Percentiles rank a stretch among this genome's conserved stretches.
Evolutionary conservation across 441 rosid genomes (phyloP).

Genomic region (Mallotus japonicus): DNA sequence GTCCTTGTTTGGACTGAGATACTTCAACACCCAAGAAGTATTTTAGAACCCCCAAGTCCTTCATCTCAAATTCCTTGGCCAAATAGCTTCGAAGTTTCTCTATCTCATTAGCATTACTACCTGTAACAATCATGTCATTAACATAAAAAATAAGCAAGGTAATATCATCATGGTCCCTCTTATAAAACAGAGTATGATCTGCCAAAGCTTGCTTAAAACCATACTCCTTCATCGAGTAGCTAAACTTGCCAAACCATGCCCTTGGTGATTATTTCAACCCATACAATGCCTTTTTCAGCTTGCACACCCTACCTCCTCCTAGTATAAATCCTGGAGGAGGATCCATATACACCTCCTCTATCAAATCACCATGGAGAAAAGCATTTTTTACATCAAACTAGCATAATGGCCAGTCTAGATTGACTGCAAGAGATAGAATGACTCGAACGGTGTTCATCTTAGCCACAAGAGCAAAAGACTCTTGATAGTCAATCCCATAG

Average conservation of each 20-base stretch:
- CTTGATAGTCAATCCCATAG: no score
- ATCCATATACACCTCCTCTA: neutral
- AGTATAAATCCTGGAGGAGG: neutral
- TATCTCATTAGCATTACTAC: neutral
- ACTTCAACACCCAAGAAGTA: neutral
- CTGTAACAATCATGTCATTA: slow-evolving; percentile 1
- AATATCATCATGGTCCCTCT: neutral
- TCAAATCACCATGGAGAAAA: neutral
- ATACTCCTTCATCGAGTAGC: neutral
- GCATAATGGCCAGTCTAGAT: neutral
- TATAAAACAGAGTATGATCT: neutral
- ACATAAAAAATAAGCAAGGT: slow-evolving; percentile 7
- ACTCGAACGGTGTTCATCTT: no score
- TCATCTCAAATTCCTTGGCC: neutral
- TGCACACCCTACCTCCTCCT: neutral
- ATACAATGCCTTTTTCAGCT: no score
- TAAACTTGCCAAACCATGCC: no score
- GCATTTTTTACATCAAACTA: neutral
- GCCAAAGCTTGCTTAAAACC: slow-evolving; percentile 3
- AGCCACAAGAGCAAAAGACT: no score
- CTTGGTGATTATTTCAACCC: no score
- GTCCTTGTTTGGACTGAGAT: slow-evolving; percentile 1
- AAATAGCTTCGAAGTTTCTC: slow-evolving; percentile 5
- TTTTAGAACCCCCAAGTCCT: neutral
- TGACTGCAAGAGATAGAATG: no score